These are phyloP conservation scores for Picochlorum sp. DNA, from an alignment of 139 green algal genomes.

Conservation along the genomic window DNA sequence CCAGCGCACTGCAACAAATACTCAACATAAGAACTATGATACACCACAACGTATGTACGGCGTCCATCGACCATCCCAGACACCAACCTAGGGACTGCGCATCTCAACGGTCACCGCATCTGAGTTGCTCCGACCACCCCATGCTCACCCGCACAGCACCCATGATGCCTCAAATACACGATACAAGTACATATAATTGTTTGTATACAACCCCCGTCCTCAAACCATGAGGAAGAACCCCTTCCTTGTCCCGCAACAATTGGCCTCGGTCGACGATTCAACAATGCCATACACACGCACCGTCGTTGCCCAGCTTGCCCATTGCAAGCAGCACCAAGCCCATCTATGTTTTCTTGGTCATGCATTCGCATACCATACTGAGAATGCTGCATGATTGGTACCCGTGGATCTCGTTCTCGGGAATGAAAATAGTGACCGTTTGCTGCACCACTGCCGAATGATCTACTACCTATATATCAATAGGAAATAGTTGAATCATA, in stretches of 20 bases:
- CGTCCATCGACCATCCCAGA: not conserved
- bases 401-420: too few relatives aligned
- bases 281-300: not conserved
- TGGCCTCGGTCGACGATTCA: too few relatives aligned
- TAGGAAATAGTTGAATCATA: too few relatives aligned
- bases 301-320: not conserved
- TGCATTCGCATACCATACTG: not conserved
- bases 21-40: not conserved
- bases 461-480: too few relatives aligned
- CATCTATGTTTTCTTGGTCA: constrained; percentile 4
- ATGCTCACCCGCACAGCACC: not conserved
- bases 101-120: constrained; percentile 16
- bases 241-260: not conserved
- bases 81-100: too few relatives aligned
- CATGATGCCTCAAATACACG: not conserved
- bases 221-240: not conserved
- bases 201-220: not conserved
- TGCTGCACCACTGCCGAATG: not conserved
- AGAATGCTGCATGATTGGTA: not conserved
- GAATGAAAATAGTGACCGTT: not conserved
- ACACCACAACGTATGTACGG: not conserved
- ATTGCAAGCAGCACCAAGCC: not conserved
- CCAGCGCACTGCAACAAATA: not conserved
- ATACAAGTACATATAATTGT: not conserved
- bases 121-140: not conserved